phyloP scores from a whole-genome alignment of 2,329 filamentous ascomycete species.

The Colletotrichum abscissum region DNA sequence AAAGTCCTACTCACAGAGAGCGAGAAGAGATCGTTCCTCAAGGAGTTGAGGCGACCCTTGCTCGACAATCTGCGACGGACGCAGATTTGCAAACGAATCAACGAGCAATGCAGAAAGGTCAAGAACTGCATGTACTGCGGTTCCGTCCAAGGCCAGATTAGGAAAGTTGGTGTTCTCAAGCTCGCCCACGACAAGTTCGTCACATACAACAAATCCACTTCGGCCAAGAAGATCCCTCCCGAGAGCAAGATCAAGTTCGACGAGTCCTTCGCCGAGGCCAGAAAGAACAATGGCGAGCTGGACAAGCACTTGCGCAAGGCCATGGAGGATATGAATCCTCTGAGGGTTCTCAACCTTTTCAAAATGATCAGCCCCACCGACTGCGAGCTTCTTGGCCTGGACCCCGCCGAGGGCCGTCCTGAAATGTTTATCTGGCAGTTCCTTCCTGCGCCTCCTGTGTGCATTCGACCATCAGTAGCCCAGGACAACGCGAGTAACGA shows the following conservation, averaged over 20 bases:
- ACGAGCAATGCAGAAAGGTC: slow-evolving; percentile 88
- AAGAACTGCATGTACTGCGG: slow-evolving; percentile 85
- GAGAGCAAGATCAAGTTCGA: slow-evolving; percentile 87
- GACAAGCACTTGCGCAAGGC: slow-evolving; percentile 94
- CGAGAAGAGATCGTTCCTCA: slow-evolving; percentile 82
- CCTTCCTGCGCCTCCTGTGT: slow-evolving; percentile 91
- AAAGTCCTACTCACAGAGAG: slow-evolving; percentile 84
- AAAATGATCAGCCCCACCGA: slow-evolving; percentile 86
- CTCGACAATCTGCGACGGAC: slow-evolving; percentile 88
- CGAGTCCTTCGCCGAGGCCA: slow-evolving; percentile 83
- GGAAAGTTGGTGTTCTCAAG: slow-evolving; percentile 92
- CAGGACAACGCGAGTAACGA: slow-evolving; percentile 95
- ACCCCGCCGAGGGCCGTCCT: slow-evolving; percentile 86
- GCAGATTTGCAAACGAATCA: slow-evolving; percentile 88
- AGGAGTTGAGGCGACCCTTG: slow-evolving; percentile 80
- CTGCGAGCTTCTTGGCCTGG: slow-evolving; percentile 90
- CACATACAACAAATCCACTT: slow-evolving; percentile 87
- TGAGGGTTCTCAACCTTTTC: slow-evolving; percentile 91
- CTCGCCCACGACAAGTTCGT: slow-evolving; percentile 94
- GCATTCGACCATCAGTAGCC: slow-evolving; percentile 91
- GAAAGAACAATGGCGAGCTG: slow-evolving; percentile 81
- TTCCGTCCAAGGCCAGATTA: slow-evolving; percentile 88
- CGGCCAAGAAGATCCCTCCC: slow-evolving; percentile 85
- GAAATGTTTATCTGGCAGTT: slow-evolving; percentile 99
- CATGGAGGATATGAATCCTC: slow-evolving; percentile 92